Conservation (phyloP, 345 rosid species). For the Salix arbutifolia region DNA sequence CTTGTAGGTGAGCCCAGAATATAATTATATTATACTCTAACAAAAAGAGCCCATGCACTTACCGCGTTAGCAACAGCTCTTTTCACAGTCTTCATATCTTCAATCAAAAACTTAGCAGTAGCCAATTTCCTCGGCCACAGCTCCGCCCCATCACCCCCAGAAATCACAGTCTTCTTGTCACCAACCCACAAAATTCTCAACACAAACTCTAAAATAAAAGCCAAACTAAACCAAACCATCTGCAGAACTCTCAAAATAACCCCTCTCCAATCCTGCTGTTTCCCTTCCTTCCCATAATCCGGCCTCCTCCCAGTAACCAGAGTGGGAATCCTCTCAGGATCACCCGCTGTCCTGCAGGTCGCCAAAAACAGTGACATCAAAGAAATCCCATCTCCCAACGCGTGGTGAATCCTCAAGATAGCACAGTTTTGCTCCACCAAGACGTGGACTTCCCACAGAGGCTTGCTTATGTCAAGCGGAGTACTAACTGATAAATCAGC, state of each 20-base stretch:
- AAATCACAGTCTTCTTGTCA: constrained; percentile 39
- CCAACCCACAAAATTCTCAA: constrained; percentile 29
- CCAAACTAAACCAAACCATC: constrained; percentile 37
- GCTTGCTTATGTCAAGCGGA: constrained; percentile 40
- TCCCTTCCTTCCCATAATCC: background rate
- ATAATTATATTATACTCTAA: no score
- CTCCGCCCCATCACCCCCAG: constrained; percentile 61
- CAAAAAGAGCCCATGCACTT: background rate
- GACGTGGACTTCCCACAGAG: constrained; percentile 57
- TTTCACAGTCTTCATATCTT: constrained; percentile 54
- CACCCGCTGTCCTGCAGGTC: constrained; percentile 31
- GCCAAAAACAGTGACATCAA: constrained; percentile 50
- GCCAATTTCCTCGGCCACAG: constrained; percentile 58
- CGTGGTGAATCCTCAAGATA: constrained; percentile 50
- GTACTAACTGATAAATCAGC: constrained; percentile 41
- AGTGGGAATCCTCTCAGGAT: constrained; percentile 31
- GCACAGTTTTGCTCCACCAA: constrained; percentile 28
- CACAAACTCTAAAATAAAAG: constrained; percentile 31
- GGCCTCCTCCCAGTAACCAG: constrained; percentile 3
- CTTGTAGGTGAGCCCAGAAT: no score
- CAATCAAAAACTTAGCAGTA: constrained; percentile 43
- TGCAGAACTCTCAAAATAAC: constrained; percentile 12
- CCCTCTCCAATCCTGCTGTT: constrained; percentile 10
- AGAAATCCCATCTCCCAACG: constrained; percentile 59
- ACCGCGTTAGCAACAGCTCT: constrained; percentile 37